Evolutionary conservation across 2,329 filamentous ascomycete genomes (phyloP).

Genomic region (Colletotrichum spinosum): DNA sequence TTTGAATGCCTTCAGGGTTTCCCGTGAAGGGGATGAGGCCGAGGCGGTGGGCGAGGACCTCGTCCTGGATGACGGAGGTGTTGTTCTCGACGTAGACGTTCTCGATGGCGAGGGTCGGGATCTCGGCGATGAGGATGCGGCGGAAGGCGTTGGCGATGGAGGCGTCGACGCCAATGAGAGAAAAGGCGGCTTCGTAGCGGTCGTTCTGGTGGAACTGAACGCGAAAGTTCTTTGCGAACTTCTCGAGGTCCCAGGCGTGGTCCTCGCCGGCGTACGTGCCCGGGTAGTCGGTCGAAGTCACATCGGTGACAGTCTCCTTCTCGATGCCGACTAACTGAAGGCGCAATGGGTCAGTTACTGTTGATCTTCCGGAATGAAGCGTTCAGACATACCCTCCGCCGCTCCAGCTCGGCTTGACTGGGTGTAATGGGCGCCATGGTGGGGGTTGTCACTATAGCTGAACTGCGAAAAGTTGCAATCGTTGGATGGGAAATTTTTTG

Average conservation of each 20-base stretch:
- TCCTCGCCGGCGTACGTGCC: conserved; percentile 92
- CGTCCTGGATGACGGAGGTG: conserved; percentile 97
- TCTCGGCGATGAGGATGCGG: conserved; percentile 93
- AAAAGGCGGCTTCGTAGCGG: conserved; percentile 84
- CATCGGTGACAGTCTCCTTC: conserved; percentile 89
- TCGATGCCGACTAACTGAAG: conserved; percentile 85
- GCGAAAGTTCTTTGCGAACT: conserved; percentile 77
- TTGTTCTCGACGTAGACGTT: conserved; percentile 95
- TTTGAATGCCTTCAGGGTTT: conserved; percentile 77
- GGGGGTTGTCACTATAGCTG: conserved; percentile 32
- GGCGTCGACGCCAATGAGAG: conserved; percentile 90
- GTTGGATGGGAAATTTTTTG: conserved; percentile 38
- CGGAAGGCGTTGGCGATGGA: conserved; percentile 97
- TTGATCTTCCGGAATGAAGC: conserved; percentile 32
- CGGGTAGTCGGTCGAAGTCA: conserved; percentile 91
- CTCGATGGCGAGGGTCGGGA: conserved; percentile 94
- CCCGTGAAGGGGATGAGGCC: conserved; percentile 92
- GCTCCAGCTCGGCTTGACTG: conserved; percentile 68
- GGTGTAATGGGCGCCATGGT: conserved; percentile 59
- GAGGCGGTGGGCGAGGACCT: conserved; percentile 90
- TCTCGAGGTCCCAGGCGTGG: conserved; percentile 79
- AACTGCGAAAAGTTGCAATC: conserved; percentile 34
- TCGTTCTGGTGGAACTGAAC: conserved; percentile 89
- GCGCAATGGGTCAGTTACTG: conserved; percentile 25
- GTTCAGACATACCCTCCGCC: conserved; percentile 65